Conservation (phyloP, 441 rosid species). For the Arabidopsis lyrata region DNA sequence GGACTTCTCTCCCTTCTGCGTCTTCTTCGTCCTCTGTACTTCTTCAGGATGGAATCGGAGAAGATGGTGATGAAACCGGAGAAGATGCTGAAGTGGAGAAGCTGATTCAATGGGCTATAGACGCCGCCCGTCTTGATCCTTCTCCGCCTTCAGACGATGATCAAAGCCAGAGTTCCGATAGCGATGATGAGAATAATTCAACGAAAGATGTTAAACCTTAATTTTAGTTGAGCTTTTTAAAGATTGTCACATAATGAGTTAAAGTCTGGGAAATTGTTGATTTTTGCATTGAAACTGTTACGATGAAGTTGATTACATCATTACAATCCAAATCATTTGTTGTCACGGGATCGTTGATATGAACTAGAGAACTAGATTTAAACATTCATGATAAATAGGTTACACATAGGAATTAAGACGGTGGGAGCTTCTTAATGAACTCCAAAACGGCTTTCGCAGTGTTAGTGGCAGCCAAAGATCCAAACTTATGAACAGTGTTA, state of each 20-base stretch:
- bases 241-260: neutral
- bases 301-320: no score
- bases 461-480: conserved; percentile 42
- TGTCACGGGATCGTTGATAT: neutral
- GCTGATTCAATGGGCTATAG: conserved; percentile 79
- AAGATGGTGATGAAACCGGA: conserved; percentile 26
- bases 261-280: neutral
- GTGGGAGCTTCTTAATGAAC: conserved; percentile 37
- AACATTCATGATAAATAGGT: neutral
- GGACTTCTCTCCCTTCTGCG: conserved; percentile 45
- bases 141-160: conserved; percentile 71
- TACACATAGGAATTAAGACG: neutral
- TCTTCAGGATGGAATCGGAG: conserved; percentile 6
- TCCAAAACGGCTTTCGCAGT: conserved; percentile 40
- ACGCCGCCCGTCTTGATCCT: conserved; percentile 85
- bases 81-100: conserved; percentile 82
- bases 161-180: conserved; percentile 10
- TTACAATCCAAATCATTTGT: neutral
- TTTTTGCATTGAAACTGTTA: neutral
- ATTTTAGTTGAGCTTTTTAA: neutral
- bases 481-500: conserved; percentile 38
- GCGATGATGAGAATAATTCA: conserved; percentile 30
- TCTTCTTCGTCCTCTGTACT: conserved; percentile 22
- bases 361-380: neutral
- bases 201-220: conserved; percentile 23